Evolutionary conservation across 2,329 filamentous ascomycete species (phyloP), one percentile per base, ranked within the genome.

Genomic region (Stagonosporopsis rhizophila): DNA sequence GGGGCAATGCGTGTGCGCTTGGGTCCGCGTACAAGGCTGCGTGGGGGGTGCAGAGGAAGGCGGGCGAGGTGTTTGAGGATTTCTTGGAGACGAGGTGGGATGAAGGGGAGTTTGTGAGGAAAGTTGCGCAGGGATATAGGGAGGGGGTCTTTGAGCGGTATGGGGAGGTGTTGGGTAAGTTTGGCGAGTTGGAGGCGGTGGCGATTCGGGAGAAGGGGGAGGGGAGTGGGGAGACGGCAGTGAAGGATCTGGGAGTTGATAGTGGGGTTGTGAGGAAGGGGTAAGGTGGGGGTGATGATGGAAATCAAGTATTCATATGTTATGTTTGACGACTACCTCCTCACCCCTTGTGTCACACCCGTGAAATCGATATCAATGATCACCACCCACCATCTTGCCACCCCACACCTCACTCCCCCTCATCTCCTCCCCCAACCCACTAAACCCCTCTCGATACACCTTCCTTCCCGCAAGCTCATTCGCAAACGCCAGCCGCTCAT

Each of bases 11-110:
- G 2, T 99, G 95, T 78, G 95, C 94, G 11, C 79, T 98, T 14
- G 95, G 95, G 14, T 92, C 92, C 6, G 94, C 94, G 23, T 97
- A 98, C 79, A 98, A 98, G 79, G 94, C 95, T 14, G 88, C 96
- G 0, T 99, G 95, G 95, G 92, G 90, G 1, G 81, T 92, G 52
- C 92, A 95, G 80, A 81, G 90, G 44, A 75, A 77, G 22, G 74
- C 66, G 0, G 75, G 79, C 2, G 88, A 96, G 83, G 91, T 84
- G 4, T 98, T 98, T 78, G 95, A 98, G 73, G 89, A 94, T 59
- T 81, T 96, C 61, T 89, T 99, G 59, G 91, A 89, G 7, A 81
- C 81, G 71, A 82, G 95, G 60, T 99, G 95, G 95, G 86, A 85
- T 59, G 94, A 96, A 77, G 88, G 89, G 63, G 88, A 87, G 0